phyloP scores from a whole-genome alignment of 2,329 filamentous ascomycete species.

The Aureobasidium sp. region DNA sequence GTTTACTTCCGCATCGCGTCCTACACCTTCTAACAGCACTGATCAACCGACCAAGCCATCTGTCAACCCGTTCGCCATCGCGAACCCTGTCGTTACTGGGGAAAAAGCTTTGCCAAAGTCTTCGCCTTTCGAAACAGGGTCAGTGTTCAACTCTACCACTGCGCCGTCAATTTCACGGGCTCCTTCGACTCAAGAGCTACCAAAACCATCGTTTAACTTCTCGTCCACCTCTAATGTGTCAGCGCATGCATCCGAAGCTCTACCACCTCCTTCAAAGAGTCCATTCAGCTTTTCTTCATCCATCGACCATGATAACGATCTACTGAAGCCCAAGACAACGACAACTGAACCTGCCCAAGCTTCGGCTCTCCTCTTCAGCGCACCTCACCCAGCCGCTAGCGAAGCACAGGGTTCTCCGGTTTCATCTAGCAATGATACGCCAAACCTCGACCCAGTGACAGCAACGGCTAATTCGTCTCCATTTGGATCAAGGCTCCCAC shows the following conservation, averaged over 20 bases:
- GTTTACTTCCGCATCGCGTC: not conserved
- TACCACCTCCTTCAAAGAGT: not conserved
- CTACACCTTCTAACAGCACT: not conserved
- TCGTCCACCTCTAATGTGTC: not conserved
- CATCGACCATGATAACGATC: no score
- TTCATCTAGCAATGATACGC: not conserved
- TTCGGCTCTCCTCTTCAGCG: not conserved
- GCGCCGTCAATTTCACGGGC: not conserved
- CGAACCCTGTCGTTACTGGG: not conserved
- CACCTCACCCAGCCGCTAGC: not conserved
- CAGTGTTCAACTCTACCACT: not conserved
- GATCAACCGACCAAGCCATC: not conserved
- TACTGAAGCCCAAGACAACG: not conserved
- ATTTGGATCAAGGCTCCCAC: slow-evolving; percentile 6
- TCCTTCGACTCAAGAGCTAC: not conserved
- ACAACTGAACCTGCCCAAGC: not conserved
- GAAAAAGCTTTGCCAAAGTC: not conserved
- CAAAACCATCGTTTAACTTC: slow-evolving; percentile 10
- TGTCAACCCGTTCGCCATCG: not conserved
- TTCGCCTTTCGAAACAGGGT: not conserved
- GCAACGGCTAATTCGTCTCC: not conserved
- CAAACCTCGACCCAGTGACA: not conserved
- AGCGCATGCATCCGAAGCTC: not conserved
- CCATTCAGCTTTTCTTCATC: not conserved
- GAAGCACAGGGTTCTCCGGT: not conserved